Evolutionary conservation across 345 rosid species (phyloP).

Genomic region (Isatis tinctoria): DNA sequence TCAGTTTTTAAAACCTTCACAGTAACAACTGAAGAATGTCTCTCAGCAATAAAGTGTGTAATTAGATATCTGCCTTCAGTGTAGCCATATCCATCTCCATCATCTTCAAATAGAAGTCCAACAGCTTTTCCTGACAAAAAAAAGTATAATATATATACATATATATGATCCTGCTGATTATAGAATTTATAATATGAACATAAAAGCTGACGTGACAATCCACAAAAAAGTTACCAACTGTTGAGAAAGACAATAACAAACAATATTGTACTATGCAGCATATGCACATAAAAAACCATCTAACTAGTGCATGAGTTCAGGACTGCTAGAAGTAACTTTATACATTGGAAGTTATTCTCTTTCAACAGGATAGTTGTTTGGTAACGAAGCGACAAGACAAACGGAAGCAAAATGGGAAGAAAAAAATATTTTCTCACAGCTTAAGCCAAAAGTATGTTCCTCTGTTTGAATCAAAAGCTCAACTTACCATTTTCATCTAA

Average conservation of each 20-base stretch:
- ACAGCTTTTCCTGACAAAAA: conserved; percentile 53
- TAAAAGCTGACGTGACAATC: conserved; percentile 2
- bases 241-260: neutral
- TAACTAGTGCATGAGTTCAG: neutral
- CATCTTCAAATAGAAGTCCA: conserved; percentile 81
- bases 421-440: neutral
- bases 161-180: neutral
- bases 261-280: neutral
- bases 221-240: neutral
- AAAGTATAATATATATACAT: neutral
- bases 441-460: neutral
- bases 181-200: neutral
- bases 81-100: conserved; percentile 88
- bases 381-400: neutral
- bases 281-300: neutral
- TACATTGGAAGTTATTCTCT: neutral
- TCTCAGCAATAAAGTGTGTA: conserved; percentile 64
- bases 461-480: conserved; percentile 7
- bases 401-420: neutral
- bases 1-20: conserved; percentile 56
- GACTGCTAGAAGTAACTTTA: neutral
- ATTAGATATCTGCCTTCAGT: conserved; percentile 55
- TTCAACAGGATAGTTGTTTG: neutral
- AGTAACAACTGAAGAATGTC: conserved; percentile 52
- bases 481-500: conserved; percentile 76